A percentile compares a stretch with the other conserved stretches of the same genome.
Conservation (phyloP, 2,329 filamentous ascomycete species). For the Stachybotrys chlorohalonatus region DNA sequence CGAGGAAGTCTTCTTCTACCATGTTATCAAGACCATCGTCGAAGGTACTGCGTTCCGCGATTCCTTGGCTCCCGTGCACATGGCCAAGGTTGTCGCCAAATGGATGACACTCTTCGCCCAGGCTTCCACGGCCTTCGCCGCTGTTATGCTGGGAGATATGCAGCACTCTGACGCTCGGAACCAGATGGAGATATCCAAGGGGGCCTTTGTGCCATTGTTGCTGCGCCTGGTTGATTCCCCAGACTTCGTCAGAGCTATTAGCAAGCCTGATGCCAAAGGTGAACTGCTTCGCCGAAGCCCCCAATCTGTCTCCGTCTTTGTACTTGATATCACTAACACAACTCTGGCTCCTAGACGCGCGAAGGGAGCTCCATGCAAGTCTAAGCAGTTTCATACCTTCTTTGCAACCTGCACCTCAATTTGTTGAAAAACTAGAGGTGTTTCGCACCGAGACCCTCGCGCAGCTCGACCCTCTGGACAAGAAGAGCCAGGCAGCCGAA, state of each 20-base stretch:
- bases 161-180: slow-evolving; percentile 36
- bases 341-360: slow-evolving; percentile 24
- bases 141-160: slow-evolving; percentile 37
- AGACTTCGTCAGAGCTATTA: slow-evolving; percentile 43
- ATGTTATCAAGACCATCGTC: slow-evolving; percentile 79
- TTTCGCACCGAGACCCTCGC: slow-evolving; percentile 50
- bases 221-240: slow-evolving; percentile 53
- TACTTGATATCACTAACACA: neutral
- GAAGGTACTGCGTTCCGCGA: slow-evolving; percentile 39
- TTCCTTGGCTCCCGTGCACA: slow-evolving; percentile 36
- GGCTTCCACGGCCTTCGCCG: slow-evolving; percentile 37
- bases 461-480: slow-evolving; percentile 43
- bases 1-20: slow-evolving; percentile 90
- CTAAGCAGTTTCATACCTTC: slow-evolving; percentile 47
- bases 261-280: slow-evolving; percentile 45
- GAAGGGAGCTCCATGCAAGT: slow-evolving; percentile 40
- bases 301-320: too few relatives aligned
- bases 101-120: slow-evolving; percentile 52
- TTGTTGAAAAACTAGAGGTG: slow-evolving; percentile 43
- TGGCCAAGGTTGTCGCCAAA: slow-evolving; percentile 40
- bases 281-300: slow-evolving; percentile 3
- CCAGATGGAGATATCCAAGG: slow-evolving; percentile 51
- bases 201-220: slow-evolving; percentile 55
- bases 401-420: slow-evolving; percentile 45
- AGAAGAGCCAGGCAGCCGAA: slow-evolving; percentile 39